These are phyloP conservation scores for Serendipita indica DNA, from an alignment of 768 basidiomycete species.

Conservation along the genomic window DNA sequence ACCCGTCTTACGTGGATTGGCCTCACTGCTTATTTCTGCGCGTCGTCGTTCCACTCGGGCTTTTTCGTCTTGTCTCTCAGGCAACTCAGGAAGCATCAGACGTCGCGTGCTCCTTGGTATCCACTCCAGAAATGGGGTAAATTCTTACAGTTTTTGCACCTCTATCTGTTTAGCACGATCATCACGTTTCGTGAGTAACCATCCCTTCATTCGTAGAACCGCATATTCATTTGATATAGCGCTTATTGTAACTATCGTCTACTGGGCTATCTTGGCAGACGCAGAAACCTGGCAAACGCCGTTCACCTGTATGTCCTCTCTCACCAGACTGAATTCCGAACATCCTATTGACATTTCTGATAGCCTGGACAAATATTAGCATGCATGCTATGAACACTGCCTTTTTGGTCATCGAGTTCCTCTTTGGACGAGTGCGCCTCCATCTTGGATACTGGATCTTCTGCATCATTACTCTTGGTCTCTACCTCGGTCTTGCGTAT, in stretches of 20 bases:
- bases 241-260: slow-evolving; percentile 47
- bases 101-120: slow-evolving; percentile 26
- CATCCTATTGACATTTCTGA: not conserved
- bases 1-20: slow-evolving; percentile 50
- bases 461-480: slow-evolving; percentile 34
- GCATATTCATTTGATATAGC: slow-evolving; percentile 26
- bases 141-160: slow-evolving; percentile 40
- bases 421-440: slow-evolving; percentile 37
- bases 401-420: slow-evolving; percentile 43
- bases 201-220: not conserved
- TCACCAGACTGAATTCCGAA: slow-evolving; percentile 22
- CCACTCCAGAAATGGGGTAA: slow-evolving; percentile 47
- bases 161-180: slow-evolving; percentile 36
- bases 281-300: slow-evolving; percentile 27
- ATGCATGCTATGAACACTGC: slow-evolving; percentile 44
- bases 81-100: slow-evolving; percentile 14
- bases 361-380: slow-evolving; percentile 46
- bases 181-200: slow-evolving; percentile 40
- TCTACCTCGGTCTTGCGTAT: slow-evolving; percentile 55
- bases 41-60: slow-evolving; percentile 38
- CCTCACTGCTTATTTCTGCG: slow-evolving; percentile 46
- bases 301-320: slow-evolving; percentile 17
- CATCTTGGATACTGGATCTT: slow-evolving; percentile 38
- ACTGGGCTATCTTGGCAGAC: slow-evolving; percentile 40
- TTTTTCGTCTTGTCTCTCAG: slow-evolving; percentile 24